phyloP scores from a whole-genome alignment of 257 asterid species.

The Buddleja alternifolia region DNA sequence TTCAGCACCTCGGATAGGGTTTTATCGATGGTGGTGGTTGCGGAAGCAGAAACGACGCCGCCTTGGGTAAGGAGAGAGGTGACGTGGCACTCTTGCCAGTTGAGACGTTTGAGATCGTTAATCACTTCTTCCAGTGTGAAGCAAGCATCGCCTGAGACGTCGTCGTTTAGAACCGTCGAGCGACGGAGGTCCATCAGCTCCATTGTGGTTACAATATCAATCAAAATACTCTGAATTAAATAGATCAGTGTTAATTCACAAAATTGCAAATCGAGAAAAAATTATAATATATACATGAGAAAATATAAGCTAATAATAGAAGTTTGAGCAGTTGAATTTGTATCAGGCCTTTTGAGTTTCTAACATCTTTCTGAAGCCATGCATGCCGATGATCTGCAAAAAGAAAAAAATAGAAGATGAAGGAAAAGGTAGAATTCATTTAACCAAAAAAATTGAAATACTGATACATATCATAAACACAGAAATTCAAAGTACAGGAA shows the following conservation, averaged over 20 bases:
- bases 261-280: not conserved
- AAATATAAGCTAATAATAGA: constrained; percentile 2
- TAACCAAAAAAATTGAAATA: constrained; percentile 2
- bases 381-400: constrained; percentile 43
- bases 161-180: constrained; percentile 51
- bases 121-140: constrained; percentile 48
- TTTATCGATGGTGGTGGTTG: constrained; percentile 20
- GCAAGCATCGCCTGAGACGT: constrained; percentile 46
- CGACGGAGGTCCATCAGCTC: constrained; percentile 59
- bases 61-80: constrained; percentile 57
- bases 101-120: constrained; percentile 51
- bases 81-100: constrained; percentile 76
- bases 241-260: not conserved
- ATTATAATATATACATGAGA: not conserved
- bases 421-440: constrained; percentile 8
- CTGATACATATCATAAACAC: not conserved
- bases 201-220: constrained; percentile 47
- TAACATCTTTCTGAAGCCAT: constrained; percentile 38
- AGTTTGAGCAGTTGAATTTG: not conserved
- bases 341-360: constrained; percentile 29
- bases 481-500: not conserved
- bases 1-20: constrained; percentile 25
- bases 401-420: not conserved
- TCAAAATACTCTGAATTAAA: constrained; percentile 42
- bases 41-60: constrained; percentile 25